Evolutionary conservation across 371 early-diverging fungal species (phyloP), one percentile per base, ranked within the genome.

Genomic region (Mortierella sp.): DNA sequence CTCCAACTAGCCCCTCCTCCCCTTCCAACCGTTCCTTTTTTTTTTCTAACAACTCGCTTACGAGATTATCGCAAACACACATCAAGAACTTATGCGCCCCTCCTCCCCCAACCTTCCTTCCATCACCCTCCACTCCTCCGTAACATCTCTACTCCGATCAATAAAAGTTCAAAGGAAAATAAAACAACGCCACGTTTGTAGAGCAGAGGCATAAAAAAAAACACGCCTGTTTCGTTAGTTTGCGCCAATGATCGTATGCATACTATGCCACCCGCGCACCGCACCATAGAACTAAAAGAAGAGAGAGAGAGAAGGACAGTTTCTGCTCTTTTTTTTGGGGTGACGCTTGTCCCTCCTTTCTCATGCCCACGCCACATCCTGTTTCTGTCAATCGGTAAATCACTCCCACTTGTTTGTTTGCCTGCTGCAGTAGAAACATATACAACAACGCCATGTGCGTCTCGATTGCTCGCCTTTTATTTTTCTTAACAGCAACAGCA

Each of bases 131-230:
- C 63, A 60, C 48, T 46, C 51, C 51, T 51, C 51, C 3, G 0
- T 21, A 16, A 21, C 51, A 21, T 51, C 16, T 51, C 6, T 21
- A 63, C 63, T 63, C 63, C 58, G 58, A 56, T 27, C 58, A 27
- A 27, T 56, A 56, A 63, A 29, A 63, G 7, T 16, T 35, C 35
- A 18, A 58, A 32, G 18, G 63, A 63, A 63, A 63, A 63, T 14
- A 63, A 63, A 63, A 63, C 18, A 63, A 7, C 63, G 63, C 63
- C 63, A 63, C 35, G 63, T 63, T 63, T 63, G 63, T 63, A 63
- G 63, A 63, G 35, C 63, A 58, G 27, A 27, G 14, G 14, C 41
- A 41, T 41, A 41, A 41, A 29, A 41, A 29, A 5, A 27, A 29
- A 27, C 32, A 63, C 16, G 63, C 14, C 21, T 51, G 51, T 21